Base-by-base conservation (phyloP, 163 green algal species). In the Coccomyxa subellipsoidea region DNA sequence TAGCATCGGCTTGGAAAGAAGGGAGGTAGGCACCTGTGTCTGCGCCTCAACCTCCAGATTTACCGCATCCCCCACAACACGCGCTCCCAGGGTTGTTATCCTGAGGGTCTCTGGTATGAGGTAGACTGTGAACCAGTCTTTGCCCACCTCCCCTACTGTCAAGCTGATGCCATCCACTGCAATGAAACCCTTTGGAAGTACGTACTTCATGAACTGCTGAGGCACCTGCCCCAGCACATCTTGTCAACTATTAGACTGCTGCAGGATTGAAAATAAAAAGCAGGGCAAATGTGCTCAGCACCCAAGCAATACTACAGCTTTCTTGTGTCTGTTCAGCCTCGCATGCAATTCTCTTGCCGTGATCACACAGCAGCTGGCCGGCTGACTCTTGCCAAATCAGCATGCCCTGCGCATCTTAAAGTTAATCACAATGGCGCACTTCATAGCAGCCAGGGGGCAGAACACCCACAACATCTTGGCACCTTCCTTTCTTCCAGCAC, bases 151-250 rank as follows among this genome's bases (percentile, higher is more conserved):
- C 4, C 89, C 89, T 9, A 89, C 92, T 12, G 97, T 99, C 29
- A 99, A 86, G 84, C 93, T 98, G 88, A 92, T 96, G 18, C 97
- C 97, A 83, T 99, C 94, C 27, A 99, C 91, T 10, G 94, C 91
- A 66, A 99, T 92, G 90, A 97, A 99, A 39, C 97, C 97, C 87
- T 99, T 99, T 35, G 96, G 90, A 54, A 99, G 88, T 29, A 99
- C 90, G 86, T 99, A 99, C 81, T 97, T 97, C 79, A 97, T 95
- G 88, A 92, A 98, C 4, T 89, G 69, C 34, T 94, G 87, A 2
- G 83, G 72, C 36, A 98, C 78, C 86, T 93, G 84, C 84, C 79
- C 9, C 36, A 37, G 32, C 70, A 53, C 21, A 36, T 66, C n/a
- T n/a, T n/a, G n/a, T n/a, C n/a, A n/a, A n/a, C n/a, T n/a, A n/a